Evolutionary conservation across 176 grass and related monocot genomes (phyloP).

Genomic region (Elaeis guineensis): DNA sequence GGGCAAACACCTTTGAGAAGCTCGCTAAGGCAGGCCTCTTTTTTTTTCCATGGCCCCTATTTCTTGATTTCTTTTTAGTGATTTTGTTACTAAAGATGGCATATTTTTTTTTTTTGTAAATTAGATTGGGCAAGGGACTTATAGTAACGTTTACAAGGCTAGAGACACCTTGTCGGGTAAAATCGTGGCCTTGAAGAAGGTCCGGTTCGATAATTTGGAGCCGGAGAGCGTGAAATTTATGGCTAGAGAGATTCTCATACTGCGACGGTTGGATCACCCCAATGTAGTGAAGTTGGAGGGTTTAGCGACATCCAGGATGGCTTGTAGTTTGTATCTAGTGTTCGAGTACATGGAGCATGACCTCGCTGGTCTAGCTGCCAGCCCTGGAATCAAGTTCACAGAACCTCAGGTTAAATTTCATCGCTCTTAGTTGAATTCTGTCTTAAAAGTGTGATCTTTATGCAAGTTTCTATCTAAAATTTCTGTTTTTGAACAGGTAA

Average conservation of each 20-base stretch:
- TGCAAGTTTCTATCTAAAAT: neutral
- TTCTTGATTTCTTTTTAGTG: neutral
- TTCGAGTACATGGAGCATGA: slow-evolving; percentile 21
- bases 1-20: slow-evolving; percentile 13
- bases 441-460: neutral
- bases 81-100: neutral
- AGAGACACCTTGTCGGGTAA: slow-evolving; percentile 12
- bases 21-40: slow-evolving; percentile 3
- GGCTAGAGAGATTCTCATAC: slow-evolving; percentile 18
- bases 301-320: slow-evolving; percentile 17
- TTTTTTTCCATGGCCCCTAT: neutral
- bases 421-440: neutral
- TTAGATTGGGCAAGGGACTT: slow-evolving; percentile 21
- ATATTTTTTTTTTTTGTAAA: neutral
- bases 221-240: slow-evolving; percentile 22
- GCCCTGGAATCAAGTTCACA: slow-evolving; percentile 9
- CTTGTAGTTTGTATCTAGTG: slow-evolving; percentile 17
- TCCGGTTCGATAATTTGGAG: slow-evolving; percentile 19
- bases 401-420: slow-evolving; percentile 13
- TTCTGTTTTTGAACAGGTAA: slow-evolving; percentile 5
- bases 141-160: slow-evolving; percentile 21
- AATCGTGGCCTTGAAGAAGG: slow-evolving; percentile 19
- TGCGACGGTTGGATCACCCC: slow-evolving; percentile 13
- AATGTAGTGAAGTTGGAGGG: slow-evolving; percentile 15
- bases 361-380: slow-evolving; percentile 14